Evolutionary conservation across 2,329 filamentous ascomycete species (phyloP), one percentile per base, ranked within the genome.

Genomic region (Ophiostoma sp.): DNA sequence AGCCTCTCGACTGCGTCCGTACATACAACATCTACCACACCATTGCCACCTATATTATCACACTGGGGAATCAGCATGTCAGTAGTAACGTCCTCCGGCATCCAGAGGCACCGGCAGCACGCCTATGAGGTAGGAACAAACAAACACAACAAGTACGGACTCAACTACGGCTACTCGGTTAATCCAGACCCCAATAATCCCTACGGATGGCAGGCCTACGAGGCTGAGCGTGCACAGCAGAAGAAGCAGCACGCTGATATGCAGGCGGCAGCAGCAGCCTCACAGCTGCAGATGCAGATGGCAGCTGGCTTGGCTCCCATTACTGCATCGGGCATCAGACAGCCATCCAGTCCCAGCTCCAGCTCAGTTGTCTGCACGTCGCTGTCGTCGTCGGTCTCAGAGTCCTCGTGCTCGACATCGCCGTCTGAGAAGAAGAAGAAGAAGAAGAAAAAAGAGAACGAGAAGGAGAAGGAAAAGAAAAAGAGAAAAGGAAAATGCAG

Each of bases 111-210:
- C 27, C 65, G 49, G 2, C 41, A 62, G 47, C 60, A 49, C n/a
- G 40, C 49, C 38, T 36, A 42, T 12, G 60, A 68, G 44, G 68
- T 69, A 14, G 68, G 41, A 18, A 47, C 68, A 38, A 55, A 47
- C 49, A 60, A 42, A 36, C 18, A 40, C 68, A 69, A 71, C 70
- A 12, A 66, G 45, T 69, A 69, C 67, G 66, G 66, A 52, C 62
- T 68, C 40, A 38, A 36, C 6, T 40, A 68, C 68, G 47, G 66
- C 66, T 69, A 68, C 47, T 16, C 58, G n/a, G 27, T 66, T 41
- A 60, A 47, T 8, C 68, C 69, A 0, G 62, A 60, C 27, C 69
- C 67, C 38, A 55, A 64, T 42, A 60, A 68, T 5, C 64, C 64
- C 9, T 66, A 69, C 9, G 68, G 65, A n/a, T 69, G 68, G 68